Evolutionary conservation across 495 filamentous ascomycete genomes (phyloP).

Genomic region (Xylaria nigripes): DNA sequence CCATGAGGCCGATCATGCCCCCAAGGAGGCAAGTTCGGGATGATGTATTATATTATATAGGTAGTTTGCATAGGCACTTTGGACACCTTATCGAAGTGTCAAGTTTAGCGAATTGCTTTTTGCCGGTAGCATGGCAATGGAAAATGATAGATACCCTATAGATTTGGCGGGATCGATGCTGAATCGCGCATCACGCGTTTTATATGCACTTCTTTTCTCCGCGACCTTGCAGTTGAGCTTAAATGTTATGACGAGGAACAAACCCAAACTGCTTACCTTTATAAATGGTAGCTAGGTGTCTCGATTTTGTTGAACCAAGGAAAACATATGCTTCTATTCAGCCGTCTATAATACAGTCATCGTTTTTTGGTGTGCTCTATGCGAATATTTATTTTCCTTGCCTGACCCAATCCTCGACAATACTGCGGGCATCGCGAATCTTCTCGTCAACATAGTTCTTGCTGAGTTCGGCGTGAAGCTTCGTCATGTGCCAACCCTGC

Average conservation of each 20-base stretch:
- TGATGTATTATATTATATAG: conserved; percentile 1
- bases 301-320: conserved; percentile 3
- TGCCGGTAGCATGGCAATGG: not conserved
- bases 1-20: conserved; percentile 24
- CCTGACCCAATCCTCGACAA: conserved; percentile 78
- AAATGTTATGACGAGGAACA: not conserved
- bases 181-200: not conserved
- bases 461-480: conserved; percentile 61
- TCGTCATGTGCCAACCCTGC: conserved; percentile 59
- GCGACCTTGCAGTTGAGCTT: not conserved
- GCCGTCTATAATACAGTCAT: conserved; percentile 13
- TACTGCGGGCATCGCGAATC: conserved; percentile 61
- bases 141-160: conserved; percentile 12
- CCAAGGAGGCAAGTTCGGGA: conserved; percentile 8
- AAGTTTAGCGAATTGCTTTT: not conserved
- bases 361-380: not conserved
- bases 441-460: conserved; percentile 68
- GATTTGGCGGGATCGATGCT: not conserved
- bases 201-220: not conserved
- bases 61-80: not conserved
- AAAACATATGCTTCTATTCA: conserved; percentile 17
- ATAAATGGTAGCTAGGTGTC: not conserved
- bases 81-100: not conserved
- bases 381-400: conserved; percentile 59
- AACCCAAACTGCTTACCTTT: no score